phyloP scores from a whole-genome alignment of 2,329 filamentous ascomycete genomes.

The Hymenoscyphus scutula region DNA sequence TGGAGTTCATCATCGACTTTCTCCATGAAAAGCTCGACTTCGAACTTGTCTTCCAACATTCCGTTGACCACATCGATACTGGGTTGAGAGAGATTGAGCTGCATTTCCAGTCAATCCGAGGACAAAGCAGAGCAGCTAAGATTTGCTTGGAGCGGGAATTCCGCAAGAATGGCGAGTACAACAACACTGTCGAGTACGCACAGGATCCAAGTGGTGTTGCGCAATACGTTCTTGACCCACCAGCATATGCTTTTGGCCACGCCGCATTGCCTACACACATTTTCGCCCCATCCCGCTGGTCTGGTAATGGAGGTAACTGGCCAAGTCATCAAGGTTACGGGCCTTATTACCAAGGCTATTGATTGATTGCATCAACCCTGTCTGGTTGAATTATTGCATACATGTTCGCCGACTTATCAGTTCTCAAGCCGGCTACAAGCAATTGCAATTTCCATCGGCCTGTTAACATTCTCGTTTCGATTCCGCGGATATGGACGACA shows the following conservation, averaged over 20 bases:
- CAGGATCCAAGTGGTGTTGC: slow-evolving; percentile 20
- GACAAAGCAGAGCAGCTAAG: slow-evolving; percentile 15
- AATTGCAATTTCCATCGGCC: too few species aligned
- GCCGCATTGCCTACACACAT: too few species aligned
- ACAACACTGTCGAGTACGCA: slow-evolving; percentile 14
- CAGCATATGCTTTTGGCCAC: not conserved
- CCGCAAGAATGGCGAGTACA: not conserved
- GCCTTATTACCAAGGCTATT: too few species aligned
- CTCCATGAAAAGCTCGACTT: slow-evolving; percentile 12
- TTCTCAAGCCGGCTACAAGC: too few species aligned
- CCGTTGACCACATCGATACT: not conserved
- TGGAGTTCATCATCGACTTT: not conserved
- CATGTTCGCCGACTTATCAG: too few species aligned
- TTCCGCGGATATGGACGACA: too few species aligned
- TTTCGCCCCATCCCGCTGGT: too few species aligned
- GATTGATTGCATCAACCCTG: too few species aligned
- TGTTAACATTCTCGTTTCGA: too few species aligned
- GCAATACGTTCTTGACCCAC: not conserved
- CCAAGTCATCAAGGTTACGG: too few species aligned
- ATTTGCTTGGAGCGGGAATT: not conserved
- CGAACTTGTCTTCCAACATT: slow-evolving; percentile 1
- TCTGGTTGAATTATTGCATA: too few species aligned
- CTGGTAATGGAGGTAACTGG: too few species aligned
- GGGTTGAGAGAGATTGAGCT: slow-evolving; percentile 8
- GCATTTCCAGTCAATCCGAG: slow-evolving; percentile 17